Evolutionary conservation across 495 filamentous ascomycete species (phyloP).

Genomic region (Achaetomiella virescens): DNA sequence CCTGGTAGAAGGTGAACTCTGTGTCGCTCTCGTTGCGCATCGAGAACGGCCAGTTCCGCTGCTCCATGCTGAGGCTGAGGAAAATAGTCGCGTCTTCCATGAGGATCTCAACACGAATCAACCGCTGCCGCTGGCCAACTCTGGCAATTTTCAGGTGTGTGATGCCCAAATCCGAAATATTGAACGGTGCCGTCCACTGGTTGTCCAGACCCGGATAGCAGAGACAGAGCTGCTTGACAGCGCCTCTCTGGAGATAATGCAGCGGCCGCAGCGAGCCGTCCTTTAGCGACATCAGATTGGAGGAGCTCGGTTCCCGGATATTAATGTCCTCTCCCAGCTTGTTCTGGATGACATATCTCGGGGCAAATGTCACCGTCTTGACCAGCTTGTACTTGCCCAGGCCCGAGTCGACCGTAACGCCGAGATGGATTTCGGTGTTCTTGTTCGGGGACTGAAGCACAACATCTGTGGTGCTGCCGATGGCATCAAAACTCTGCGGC

Average conservation of each 20-base stretch:
- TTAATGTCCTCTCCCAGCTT: conserved; percentile 81
- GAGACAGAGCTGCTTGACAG: conserved; percentile 81
- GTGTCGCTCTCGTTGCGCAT: conserved; percentile 96
- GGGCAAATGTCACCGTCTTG: conserved; percentile 89
- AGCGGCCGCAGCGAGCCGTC: conserved; percentile 72
- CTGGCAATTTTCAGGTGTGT: conserved; percentile 91
- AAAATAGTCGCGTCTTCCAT: conserved; percentile 91
- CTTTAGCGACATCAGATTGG: conserved; percentile 69
- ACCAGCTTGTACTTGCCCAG: conserved; percentile 97
- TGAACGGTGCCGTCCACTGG: conserved; percentile 96
- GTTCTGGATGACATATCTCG: conserved; percentile 91
- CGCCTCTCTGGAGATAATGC: conserved; percentile 72
- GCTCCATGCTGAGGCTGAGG: conserved; percentile 81
- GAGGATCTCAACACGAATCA: conserved; percentile 82
- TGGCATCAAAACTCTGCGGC: conserved; percentile 97
- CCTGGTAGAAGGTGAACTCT: conserved; percentile 93
- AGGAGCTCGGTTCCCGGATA: conserved; percentile 82
- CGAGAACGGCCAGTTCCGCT: conserved; percentile 93
- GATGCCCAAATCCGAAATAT: conserved; percentile 87
- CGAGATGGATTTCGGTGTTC: conserved; percentile 79
- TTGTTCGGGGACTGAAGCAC: conserved; percentile 64
- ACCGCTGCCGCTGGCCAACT: conserved; percentile 76
- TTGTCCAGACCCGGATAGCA: conserved; percentile 95
- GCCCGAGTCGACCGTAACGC: conserved; percentile 80
- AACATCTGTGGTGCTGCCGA: conserved; percentile 83